A percentile compares a stretch with the other conserved stretches of the same genome.
Evolutionary conservation across 2,329 filamentous ascomycete genomes (phyloP).

Genomic region (Colletotrichum paranaense): DNA sequence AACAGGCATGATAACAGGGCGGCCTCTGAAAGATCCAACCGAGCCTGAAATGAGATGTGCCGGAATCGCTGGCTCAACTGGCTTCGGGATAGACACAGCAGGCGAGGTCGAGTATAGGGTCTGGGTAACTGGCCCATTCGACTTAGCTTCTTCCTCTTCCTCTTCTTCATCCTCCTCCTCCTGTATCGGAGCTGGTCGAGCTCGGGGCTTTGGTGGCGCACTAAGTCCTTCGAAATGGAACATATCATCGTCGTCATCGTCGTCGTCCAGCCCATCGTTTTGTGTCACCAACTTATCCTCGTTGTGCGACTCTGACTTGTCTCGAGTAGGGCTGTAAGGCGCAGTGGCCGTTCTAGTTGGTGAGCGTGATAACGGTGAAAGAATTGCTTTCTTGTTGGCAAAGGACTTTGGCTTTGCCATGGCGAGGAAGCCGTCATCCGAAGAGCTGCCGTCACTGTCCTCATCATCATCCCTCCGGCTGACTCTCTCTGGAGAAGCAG

Average conservation of each 20-base stretch:
- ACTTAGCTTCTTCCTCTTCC: conserved; percentile 39
- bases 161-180: conserved; percentile 52
- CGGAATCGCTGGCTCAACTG: conserved; percentile 40
- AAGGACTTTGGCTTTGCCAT: conserved; percentile 51
- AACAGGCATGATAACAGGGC: conserved; percentile 63
- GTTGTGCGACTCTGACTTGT: neutral
- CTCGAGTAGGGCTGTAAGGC: conserved; percentile 16
- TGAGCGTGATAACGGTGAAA: conserved; percentile 30
- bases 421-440: conserved; percentile 54
- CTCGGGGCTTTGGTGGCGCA: conserved; percentile 42
- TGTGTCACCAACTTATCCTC: neutral
- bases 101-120: conserved; percentile 56
- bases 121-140: conserved; percentile 33
- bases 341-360: conserved; percentile 16
- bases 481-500: neutral
- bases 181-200: conserved; percentile 41
- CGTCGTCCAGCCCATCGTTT: conserved; percentile 25
- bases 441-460: conserved; percentile 46
- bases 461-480: conserved; percentile 15
- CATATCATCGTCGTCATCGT: conserved; percentile 49
- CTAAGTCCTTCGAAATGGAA: conserved; percentile 58
- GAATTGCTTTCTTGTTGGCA: conserved; percentile 40
- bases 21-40: conserved; percentile 66
- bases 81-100: conserved; percentile 52
- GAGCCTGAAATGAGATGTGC: conserved; percentile 47